phyloP scores from a whole-genome alignment of 2,329 filamentous ascomycete genomes.

The Pseudocercospora eumusae region DNA sequence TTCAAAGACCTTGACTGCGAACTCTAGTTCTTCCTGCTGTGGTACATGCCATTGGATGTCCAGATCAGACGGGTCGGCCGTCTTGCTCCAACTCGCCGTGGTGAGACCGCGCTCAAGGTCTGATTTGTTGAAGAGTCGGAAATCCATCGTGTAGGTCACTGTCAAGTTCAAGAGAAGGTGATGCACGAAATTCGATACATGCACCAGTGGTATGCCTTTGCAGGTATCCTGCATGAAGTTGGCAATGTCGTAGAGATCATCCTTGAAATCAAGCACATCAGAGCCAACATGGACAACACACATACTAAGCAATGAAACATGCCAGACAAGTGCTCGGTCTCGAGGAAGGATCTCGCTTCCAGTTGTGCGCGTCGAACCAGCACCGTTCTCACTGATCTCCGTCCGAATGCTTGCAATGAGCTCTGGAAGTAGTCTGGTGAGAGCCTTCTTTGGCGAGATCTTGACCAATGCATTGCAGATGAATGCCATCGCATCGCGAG shows the following conservation, averaged over 20 bases:
- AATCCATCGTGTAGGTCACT: conserved; percentile 89
- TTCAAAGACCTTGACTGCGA: conserved; percentile 86
- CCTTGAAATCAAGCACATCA: conserved; percentile 83
- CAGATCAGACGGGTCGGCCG: conserved; percentile 71
- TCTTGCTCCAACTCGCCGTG: conserved; percentile 79
- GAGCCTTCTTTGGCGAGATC: conserved; percentile 87
- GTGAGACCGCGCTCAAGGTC: conserved; percentile 70
- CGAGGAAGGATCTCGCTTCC: conserved; percentile 90
- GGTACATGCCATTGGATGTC: conserved; percentile 92
- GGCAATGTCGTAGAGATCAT: conserved; percentile 86
- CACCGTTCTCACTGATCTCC: conserved; percentile 95
- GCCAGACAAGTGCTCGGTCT: conserved; percentile 92
- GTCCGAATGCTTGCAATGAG: conserved; percentile 88
- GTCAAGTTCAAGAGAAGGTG: conserved; percentile 93
- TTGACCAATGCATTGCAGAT: conserved; percentile 97
- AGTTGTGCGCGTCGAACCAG: conserved; percentile 89
- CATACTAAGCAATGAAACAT: conserved; percentile 96
- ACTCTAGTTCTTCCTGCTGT: conserved; percentile 74
- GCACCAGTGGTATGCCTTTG: conserved; percentile 87
- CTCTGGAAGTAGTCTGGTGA: conserved; percentile 88
- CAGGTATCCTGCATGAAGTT: conserved; percentile 96
- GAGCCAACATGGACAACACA: conserved; percentile 93
- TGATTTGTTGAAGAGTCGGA: conserved; percentile 80
- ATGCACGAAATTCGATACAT: conserved; percentile 97
- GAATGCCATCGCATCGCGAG: conserved; percentile 96